Evolutionary conservation across 2,329 filamentous ascomycete genomes (phyloP).

Genomic region (Apiospora arundinis): DNA sequence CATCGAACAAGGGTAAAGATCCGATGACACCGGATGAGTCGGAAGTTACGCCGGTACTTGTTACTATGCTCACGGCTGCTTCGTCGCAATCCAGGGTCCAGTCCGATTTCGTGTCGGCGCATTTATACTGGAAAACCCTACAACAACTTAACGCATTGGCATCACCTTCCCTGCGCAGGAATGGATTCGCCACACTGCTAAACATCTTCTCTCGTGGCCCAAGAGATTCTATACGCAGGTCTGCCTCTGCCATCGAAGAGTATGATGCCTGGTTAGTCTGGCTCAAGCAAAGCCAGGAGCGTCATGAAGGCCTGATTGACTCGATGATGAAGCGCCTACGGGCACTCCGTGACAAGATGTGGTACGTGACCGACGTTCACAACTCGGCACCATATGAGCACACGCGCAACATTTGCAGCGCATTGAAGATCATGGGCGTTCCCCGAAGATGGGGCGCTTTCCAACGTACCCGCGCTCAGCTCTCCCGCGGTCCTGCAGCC

Average conservation of each 20-base stretch:
- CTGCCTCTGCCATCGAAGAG: slow-evolving; percentile 75
- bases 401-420: slow-evolving; percentile 82
- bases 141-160: slow-evolving; percentile 72
- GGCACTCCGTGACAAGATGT: slow-evolving; percentile 93
- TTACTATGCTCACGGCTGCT: slow-evolving; percentile 78
- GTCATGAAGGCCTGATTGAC: slow-evolving; percentile 76
- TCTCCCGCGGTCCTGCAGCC: slow-evolving; percentile 54
- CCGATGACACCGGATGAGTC: slow-evolving; percentile 44
- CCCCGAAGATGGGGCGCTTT: slow-evolving; percentile 62
- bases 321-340: slow-evolving; percentile 76
- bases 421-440: slow-evolving; percentile 88
- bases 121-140: slow-evolving; percentile 84
- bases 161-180: slow-evolving; percentile 65
- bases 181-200: slow-evolving; percentile 74
- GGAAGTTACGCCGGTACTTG: slow-evolving; percentile 58
- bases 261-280: slow-evolving; percentile 84
- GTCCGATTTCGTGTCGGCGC: slow-evolving; percentile 83
- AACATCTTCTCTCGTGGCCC: slow-evolving; percentile 77
- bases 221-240: slow-evolving; percentile 71
- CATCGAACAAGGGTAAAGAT: slow-evolving; percentile 36
- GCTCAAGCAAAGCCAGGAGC: slow-evolving; percentile 82
- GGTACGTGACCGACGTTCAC: slow-evolving; percentile 94
- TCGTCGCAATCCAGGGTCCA: slow-evolving; percentile 78
- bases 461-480: slow-evolving; percentile 55
- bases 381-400: slow-evolving; percentile 90